Percentiles rank a stretch among this genome's conserved stretches.
Conservation (phyloP, 257 asterid species). For the Henckelia pumila region DNA sequence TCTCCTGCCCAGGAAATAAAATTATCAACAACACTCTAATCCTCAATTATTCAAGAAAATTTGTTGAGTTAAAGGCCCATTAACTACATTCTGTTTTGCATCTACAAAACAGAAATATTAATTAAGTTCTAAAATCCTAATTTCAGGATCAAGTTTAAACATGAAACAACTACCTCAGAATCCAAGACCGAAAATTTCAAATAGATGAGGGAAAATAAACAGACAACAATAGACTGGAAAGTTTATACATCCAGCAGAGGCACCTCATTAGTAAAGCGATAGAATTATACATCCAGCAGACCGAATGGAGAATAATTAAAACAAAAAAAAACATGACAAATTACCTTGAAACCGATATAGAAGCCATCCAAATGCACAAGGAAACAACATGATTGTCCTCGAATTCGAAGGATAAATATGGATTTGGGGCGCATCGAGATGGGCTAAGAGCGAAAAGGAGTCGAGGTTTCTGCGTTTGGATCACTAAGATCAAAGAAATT, state of each 20-base stretch:
- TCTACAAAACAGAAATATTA: not conserved
- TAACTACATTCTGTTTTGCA: not conserved
- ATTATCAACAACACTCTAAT: not conserved
- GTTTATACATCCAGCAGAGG: not conserved
- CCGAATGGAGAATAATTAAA: no score
- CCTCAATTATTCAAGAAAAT: no score
- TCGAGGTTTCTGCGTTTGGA: no score
- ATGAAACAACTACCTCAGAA: not conserved
- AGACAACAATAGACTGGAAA: not conserved
- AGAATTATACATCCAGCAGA: no score
- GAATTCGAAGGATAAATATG: no score
- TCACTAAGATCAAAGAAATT: no score
- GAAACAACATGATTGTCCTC: no score
- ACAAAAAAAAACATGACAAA: no score
- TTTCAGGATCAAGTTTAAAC: not conserved
- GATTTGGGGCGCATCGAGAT: no score
- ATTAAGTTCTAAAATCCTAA: not conserved
- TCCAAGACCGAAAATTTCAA: not conserved
- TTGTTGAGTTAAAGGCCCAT: not conserved
- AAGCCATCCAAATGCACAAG: no score
- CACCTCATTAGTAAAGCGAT: not conserved
- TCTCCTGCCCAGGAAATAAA: conserved; percentile 1
- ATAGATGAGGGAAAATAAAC: not conserved
- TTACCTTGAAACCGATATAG: no score
- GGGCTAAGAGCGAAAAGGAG: no score